Evolutionary conservation across 306 rosid species (phyloP), one percentile per base, ranked within the genome.

Genomic region (Inga leiocalycina): DNA sequence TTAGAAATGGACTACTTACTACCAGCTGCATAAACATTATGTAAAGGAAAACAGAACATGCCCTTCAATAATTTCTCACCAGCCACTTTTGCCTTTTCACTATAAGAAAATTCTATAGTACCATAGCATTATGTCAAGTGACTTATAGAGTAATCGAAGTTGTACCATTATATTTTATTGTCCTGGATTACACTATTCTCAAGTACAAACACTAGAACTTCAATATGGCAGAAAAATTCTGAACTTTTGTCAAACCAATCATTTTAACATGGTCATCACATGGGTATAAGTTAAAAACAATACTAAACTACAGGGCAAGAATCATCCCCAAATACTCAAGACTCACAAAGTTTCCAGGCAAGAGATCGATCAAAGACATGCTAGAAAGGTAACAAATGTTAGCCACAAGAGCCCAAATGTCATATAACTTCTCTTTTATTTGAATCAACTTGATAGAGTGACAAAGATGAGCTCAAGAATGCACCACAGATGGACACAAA

Each of bases 151-250:
- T 43, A 70, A 44, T 15, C 2, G 19, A 41, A 41, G 54, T 69
- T 9, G 19, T 41, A 41, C 19, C 17, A 15, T 70, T 9, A 39
- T 15, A 70, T 19, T 70, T 70, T 14, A 20, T 70, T 70, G 75
- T 43, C 15, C 74, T 8, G 77, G 41, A 2, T 1, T 52, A 52
- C 5, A 52, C 5, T 41, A 79, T 52, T 15, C 66, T 52, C 44
- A 67, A 24, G 27, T 64, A 80, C 67, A 78, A 81, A 69, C 30
- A 65, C 65, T 72, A 79, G 12, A 75, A 71, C 73, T 80, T 48
- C 79, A 56, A 82, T 65, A 45, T 44, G n/a, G 51, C 56, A 71
- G 57, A 27, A 24, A 56, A 5, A 3, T 79, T 51, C 44, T 20
- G 45, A 56, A 37, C 69, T 35, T 57, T 10, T 72, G 71, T 56